Conservation (phyloP, 495 filamentous ascomycete species). For the Oidiodendron maius region DNA sequence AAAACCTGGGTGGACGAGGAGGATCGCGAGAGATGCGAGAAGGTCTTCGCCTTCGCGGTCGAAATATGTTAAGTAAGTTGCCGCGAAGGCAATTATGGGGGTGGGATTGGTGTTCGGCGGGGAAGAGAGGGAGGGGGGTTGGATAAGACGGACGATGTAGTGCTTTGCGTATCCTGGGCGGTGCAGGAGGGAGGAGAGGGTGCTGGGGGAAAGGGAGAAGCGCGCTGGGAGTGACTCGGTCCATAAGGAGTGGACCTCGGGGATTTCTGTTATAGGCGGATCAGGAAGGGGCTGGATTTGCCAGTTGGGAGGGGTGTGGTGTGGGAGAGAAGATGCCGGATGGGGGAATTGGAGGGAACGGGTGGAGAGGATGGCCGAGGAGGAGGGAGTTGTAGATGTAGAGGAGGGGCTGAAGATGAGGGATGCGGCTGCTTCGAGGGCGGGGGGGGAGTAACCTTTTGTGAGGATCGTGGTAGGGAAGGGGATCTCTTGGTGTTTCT, state of each 20-base stretch:
- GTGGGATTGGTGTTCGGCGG: slow-evolving; percentile 40
- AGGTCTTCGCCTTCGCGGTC: slow-evolving; percentile 44
- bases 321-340: no score
- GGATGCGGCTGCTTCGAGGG: slow-evolving; percentile 48
- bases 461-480: slow-evolving; percentile 44
- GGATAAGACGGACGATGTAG: slow-evolving; percentile 54
- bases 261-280: no score
- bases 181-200: slow-evolving; percentile 46
- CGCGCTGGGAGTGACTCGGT: slow-evolving; percentile 36
- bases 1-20: slow-evolving; percentile 50
- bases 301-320: no score
- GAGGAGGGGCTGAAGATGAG: slow-evolving; percentile 43
- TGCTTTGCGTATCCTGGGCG: slow-evolving; percentile 57
- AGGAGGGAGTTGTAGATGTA: not conserved
- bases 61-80: slow-evolving; percentile 52
- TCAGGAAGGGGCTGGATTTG: no score
- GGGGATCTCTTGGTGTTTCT: not conserved
- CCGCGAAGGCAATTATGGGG: slow-evolving; percentile 51
- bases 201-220: slow-evolving; percentile 37
- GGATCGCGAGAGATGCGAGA: slow-evolving; percentile 51
- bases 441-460: slow-evolving; percentile 39
- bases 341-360: no score
- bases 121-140: no score
- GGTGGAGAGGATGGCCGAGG: no score
- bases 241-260: no score